A percentile compares a stretch with the other conserved stretches of the same genome.
Evolutionary conservation across 805 yeast genomes (phyloP).

Genomic region (Brettanomyces bruxellensis): DNA sequence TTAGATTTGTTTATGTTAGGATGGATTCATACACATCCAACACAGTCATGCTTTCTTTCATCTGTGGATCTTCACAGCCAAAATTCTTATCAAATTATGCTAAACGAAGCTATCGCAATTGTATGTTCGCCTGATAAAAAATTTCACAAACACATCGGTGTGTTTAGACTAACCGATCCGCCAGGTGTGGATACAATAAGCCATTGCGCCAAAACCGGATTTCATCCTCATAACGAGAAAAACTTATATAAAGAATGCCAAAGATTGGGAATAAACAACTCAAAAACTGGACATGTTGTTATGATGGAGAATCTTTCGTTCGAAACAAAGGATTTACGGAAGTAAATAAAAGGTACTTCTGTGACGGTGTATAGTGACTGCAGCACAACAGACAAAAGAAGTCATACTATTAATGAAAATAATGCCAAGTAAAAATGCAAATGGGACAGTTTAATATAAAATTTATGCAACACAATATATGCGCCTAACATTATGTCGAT

Average conservation of each 20-base stretch:
- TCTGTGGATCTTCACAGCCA: constrained; percentile 64
- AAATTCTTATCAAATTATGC: constrained; percentile 58
- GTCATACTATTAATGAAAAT: too few species aligned
- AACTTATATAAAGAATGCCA: constrained; percentile 42
- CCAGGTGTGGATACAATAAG: constrained; percentile 51
- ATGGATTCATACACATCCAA: constrained; percentile 71
- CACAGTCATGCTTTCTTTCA: constrained; percentile 61
- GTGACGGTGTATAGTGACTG: too few species aligned
- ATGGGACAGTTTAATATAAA: too few species aligned
- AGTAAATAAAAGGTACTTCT: not conserved
- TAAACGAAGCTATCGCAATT: constrained; percentile 60
- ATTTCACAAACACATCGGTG: constrained; percentile 38
- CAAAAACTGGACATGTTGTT: constrained; percentile 39
- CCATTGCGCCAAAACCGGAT: constrained; percentile 38
- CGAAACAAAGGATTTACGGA: constrained; percentile 39
- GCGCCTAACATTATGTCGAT: too few species aligned
- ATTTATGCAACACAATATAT: too few species aligned
- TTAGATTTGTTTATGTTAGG: constrained; percentile 56
- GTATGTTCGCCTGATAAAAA: constrained; percentile 49
- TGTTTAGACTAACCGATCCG: constrained; percentile 56
- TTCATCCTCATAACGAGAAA: constrained; percentile 53
- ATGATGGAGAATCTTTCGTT: constrained; percentile 38
- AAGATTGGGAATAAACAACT: constrained; percentile 20
- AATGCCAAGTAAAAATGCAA: too few species aligned
- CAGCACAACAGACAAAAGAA: too few species aligned